phyloP scores from a whole-genome alignment of 768 basidiomycete species.

The Xerocomus spinulosus region DNA sequence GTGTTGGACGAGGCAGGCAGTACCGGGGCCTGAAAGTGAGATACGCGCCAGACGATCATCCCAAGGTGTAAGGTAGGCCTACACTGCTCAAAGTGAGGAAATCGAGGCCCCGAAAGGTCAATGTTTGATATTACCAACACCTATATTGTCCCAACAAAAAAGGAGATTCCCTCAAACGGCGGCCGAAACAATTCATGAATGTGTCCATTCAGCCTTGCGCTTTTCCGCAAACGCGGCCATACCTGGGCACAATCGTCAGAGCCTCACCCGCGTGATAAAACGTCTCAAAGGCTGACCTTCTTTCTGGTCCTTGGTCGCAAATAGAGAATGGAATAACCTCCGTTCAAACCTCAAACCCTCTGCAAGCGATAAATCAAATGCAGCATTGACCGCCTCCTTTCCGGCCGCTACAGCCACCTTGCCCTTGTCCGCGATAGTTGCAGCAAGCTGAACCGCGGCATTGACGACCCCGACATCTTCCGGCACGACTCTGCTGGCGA shows the following conservation, averaged over 20 bases:
- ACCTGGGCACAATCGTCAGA: conserved; percentile 43
- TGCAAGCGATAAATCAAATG: conserved; percentile 72
- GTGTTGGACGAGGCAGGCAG: no score
- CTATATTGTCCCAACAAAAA: neutral
- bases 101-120: no score
- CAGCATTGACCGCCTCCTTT: conserved; percentile 95
- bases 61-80: no score
- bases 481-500: conserved; percentile 76
- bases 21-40: no score
- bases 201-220: conserved; percentile 78
- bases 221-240: conserved; percentile 96
- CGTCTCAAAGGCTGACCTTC: conserved; percentile 57
- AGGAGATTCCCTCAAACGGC: neutral
- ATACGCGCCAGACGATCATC: no score
- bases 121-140: neutral
- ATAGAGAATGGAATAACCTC: conserved; percentile 84
- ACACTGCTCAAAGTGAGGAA: no score
- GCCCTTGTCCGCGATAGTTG: conserved; percentile 76
- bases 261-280: neutral
- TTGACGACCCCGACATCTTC: conserved; percentile 80
- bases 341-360: conserved; percentile 88
- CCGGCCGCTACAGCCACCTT: conserved; percentile 77
- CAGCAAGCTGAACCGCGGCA: conserved; percentile 80
- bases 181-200: conserved; percentile 33
- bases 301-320: conserved; percentile 93